phyloP scores from a whole-genome alignment of 2,329 filamentous ascomycete species.

The Calcarisporium arbuscula region DNA sequence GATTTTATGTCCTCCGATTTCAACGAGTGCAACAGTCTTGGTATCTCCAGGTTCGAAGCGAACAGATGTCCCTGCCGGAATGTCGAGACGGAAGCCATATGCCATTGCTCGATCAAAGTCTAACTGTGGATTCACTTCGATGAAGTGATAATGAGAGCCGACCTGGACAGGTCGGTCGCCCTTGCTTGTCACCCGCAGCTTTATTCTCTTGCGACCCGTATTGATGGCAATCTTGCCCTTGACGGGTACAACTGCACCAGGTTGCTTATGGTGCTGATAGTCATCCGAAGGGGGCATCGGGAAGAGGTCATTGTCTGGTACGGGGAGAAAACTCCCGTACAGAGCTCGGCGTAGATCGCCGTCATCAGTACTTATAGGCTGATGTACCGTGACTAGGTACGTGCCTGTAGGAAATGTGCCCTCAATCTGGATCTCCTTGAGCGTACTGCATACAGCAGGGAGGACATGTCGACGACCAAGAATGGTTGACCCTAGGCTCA shows the following conservation, averaged over 20 bases:
- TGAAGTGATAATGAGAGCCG: conserved; percentile 93
- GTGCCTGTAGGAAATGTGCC: conserved; percentile 88
- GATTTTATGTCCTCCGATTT: conserved; percentile 73
- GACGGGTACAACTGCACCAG: conserved; percentile 71
- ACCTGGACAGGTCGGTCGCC: conserved; percentile 90
- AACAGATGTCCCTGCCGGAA: conserved; percentile 84
- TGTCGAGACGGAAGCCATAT: conserved; percentile 83
- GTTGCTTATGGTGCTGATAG: conserved; percentile 62
- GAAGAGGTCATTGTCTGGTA: conserved; percentile 65
- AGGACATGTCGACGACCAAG: conserved; percentile 88
- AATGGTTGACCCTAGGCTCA: conserved; percentile 85
- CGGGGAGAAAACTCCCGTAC: conserved; percentile 84
- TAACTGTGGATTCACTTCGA: conserved; percentile 87
- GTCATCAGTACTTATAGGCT: conserved; percentile 80
- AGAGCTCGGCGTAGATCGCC: conserved; percentile 81
- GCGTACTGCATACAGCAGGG: conserved; percentile 70
- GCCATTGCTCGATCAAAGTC: conserved; percentile 78
- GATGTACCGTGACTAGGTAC: conserved; percentile 89
- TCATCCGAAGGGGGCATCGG: conserved; percentile 55
- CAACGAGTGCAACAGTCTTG: conserved; percentile 83
- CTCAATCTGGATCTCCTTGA: conserved; percentile 85
- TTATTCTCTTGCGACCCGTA: conserved; percentile 65
- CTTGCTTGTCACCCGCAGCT: conserved; percentile 71
- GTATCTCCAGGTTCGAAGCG: conserved; percentile 91
- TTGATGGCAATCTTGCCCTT: conserved; percentile 66